Evolutionary conservation across 176 grass and related monocot species (phyloP), one percentile per base, ranked within the genome.

Genomic region (Triticum monococcum): DNA sequence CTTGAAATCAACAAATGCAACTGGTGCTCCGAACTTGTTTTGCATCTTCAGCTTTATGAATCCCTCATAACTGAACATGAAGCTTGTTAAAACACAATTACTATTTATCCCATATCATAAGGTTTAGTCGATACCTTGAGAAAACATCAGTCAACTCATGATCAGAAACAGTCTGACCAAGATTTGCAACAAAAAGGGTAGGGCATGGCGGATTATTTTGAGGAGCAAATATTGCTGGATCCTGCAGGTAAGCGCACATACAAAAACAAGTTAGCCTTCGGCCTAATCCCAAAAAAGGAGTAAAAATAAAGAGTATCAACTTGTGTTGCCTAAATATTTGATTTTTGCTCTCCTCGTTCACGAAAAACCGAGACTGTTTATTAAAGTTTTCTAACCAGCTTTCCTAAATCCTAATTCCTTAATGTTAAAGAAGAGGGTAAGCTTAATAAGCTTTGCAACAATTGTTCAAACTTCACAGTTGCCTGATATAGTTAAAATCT

Each of bases 1-100:
- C 91, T 86, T 87, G 36, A 94, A 99, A 84, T 99, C 97, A 89
- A 94, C 94, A 90, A 99, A 99, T 87, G 97, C 97, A 92, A 94
- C 92, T 83, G 92, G 94, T 65, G 80, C 63, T 78, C 93, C 94
- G 74, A 46, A 89, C 66, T 95, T 95, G 28, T 93, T 96, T 96
- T 99, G 97, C 90, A 93, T 89, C 90, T 99, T 99, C 22, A 94
- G 36, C 68, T 92, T 99, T 81, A 99, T 73, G 41, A 99, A 99
- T 61, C 94, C 97, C 31, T 73, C 77, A 22, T 88, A 99, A 84
- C 97, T 99, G 76, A 66, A 36, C 38, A 90, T 24, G 40, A 70
- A 83, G 52, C 30, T 48, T 69, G 22, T 85, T 13, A 85, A 59
- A 78, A 22, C 23, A 84, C 1, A 82, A 68, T 33, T 12, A 6